Percentiles rank a stretch among this genome's conserved stretches.
Conservation (phyloP, 106 monocot genomes). For the Iris macrosiphon region DNA sequence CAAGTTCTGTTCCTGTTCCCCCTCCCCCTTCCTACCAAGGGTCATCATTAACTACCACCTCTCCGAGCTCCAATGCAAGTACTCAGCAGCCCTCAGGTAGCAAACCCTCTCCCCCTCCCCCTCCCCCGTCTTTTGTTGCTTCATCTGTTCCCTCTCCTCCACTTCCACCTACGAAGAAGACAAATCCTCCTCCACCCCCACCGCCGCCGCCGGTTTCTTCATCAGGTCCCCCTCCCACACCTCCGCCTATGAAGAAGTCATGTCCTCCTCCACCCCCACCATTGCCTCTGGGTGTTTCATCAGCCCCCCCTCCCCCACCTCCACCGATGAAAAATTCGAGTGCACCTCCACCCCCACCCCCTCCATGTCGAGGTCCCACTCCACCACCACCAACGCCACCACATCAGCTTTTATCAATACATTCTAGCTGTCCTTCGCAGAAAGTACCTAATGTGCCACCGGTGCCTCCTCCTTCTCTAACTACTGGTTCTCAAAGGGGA, state of each 20-base stretch:
- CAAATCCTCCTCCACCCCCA: not conserved
- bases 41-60: not conserved
- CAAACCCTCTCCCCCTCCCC: not conserved
- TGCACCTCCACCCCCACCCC: no score
- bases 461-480: conserved; percentile 43
- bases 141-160: not conserved
- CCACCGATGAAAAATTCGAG: no score
- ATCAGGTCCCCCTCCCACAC: not conserved
- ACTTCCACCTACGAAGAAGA: no score
- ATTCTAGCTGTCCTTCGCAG: conserved; percentile 7
- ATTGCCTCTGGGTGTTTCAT: not conserved
- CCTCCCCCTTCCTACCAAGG: not conserved
- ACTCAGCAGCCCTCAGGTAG: not conserved
- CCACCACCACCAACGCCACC: not conserved
- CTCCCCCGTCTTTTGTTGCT: not conserved
- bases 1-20: not conserved
- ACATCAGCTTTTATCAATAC: not conserved
- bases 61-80: no score
- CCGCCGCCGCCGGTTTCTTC: conserved; percentile 1
- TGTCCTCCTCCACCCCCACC: no score
- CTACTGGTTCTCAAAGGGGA: conserved; percentile 3
- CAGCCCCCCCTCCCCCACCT: not conserved
- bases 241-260: no score
- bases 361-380: not conserved
- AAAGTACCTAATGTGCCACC: conserved; percentile 19